These are phyloP conservation scores for Teunomyces aglyptinius DNA, from an alignment of 805 yeast species.

Conservation along the genomic window DNA sequence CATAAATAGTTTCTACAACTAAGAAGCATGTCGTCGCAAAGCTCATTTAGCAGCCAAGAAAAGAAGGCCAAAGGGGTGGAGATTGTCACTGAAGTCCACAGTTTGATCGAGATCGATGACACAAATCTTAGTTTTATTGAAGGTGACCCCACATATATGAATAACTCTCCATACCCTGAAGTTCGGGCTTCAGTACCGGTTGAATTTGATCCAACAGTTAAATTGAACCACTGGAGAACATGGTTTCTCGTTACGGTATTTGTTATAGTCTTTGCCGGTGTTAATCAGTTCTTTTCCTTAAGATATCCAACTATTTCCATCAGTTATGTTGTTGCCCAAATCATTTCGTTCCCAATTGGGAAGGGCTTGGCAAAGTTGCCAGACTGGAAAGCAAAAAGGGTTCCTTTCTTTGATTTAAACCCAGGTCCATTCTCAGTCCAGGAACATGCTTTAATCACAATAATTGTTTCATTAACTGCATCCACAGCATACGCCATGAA, in stretches of 20 bases:
- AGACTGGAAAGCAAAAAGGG: conserved; percentile 8
- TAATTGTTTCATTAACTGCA: conserved; percentile 19
- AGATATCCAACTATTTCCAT: conserved; percentile 25
- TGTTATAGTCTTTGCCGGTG: conserved; percentile 25
- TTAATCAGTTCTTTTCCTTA: conserved; percentile 24
- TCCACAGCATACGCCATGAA: conserved; percentile 23
- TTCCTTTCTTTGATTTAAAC: conserved; percentile 18
- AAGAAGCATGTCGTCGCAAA: neutral
- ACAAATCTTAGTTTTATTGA: conserved; percentile 11
- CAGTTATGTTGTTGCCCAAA: conserved; percentile 23
- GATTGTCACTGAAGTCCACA: conserved; percentile 1
- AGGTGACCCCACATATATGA: conserved; percentile 14
- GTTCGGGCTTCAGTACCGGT: conserved; percentile 22
- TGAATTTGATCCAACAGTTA: conserved; percentile 15
- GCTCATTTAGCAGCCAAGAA: conserved; percentile 1
- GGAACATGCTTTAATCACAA: conserved; percentile 23
- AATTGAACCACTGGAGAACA: conserved; percentile 20
- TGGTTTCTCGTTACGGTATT: conserved; percentile 19
- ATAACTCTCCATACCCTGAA: conserved; percentile 21
- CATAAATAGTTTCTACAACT: no score
- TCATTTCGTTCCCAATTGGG: conserved; percentile 24
- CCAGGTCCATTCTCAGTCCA: conserved; percentile 21
- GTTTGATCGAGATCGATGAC: conserved; percentile 10
- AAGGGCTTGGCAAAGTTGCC: conserved; percentile 16
- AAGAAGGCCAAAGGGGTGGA: conserved; percentile 4